phyloP scores from a whole-genome alignment of 257 asterid genomes.

The Ballota nigra region DNA sequence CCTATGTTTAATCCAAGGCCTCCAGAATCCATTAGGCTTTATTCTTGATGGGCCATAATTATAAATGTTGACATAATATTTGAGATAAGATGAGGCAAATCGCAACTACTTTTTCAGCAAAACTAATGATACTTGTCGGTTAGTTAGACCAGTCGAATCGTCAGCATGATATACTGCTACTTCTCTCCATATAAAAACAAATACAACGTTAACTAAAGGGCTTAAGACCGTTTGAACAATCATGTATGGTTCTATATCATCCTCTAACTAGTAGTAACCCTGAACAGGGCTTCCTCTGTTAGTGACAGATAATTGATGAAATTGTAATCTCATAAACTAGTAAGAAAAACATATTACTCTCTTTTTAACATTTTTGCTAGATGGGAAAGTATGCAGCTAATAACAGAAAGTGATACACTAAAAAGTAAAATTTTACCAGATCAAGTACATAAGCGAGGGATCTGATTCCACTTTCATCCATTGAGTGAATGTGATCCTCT shows the following conservation, averaged over 20 bases:
- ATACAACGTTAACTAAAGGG: not conserved
- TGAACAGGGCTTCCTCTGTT: not conserved
- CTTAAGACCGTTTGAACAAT: not conserved
- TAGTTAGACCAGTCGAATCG: not conserved
- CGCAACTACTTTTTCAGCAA: not conserved
- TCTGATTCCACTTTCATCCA: constrained; percentile 74
- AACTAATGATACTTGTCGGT: not conserved
- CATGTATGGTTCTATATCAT: not conserved
- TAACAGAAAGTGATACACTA: no score
- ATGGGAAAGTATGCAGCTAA: not conserved
- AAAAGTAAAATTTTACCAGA: constrained; percentile 37
- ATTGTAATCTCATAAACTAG: not conserved
- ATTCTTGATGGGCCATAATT: not conserved
- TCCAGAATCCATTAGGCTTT: not conserved
- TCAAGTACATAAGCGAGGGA: constrained; percentile 78
- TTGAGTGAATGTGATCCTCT: constrained; percentile 68
- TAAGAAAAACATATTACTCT: no score
- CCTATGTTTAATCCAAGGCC: not conserved
- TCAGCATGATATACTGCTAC: not conserved
- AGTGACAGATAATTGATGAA: not conserved
- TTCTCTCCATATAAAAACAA: not conserved
- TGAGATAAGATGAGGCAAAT: not conserved
- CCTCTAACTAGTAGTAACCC: not conserved
- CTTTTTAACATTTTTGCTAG: no score
- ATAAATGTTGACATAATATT: not conserved